Evolutionary conservation across 768 basidiomycete genomes (phyloP).

Genomic region (Strobilomyces echinocephalus): DNA sequence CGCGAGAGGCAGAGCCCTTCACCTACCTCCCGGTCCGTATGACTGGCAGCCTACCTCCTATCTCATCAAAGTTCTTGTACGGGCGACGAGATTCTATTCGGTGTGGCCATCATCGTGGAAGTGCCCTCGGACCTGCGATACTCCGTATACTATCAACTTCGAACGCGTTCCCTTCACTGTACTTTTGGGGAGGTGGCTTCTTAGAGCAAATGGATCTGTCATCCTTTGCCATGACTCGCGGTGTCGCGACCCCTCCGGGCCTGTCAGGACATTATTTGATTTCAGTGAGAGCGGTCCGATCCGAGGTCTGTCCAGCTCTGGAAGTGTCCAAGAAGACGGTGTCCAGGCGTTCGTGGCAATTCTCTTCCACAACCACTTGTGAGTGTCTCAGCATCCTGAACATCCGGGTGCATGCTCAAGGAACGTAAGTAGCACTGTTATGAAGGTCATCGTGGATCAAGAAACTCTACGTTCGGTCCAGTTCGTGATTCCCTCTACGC

Average conservation of each 20-base stretch:
- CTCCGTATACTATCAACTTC: background rate
- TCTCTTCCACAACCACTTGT: background rate
- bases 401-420: background rate
- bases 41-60: conserved; percentile 11
- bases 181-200: conserved; percentile 6
- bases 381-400: background rate
- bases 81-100: background rate
- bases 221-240: conserved; percentile 11
- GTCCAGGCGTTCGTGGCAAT: conserved; percentile 5
- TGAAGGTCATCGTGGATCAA: too few species aligned
- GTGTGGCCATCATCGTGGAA: conserved; percentile 6
- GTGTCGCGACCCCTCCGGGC: background rate
- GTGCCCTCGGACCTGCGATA: background rate
- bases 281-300: background rate
- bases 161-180: background rate
- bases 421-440: too few species aligned
- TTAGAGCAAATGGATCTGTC: conserved; percentile 5
- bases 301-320: background rate
- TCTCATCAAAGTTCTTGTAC: conserved; percentile 3
- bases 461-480: background rate
- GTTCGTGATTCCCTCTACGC: background rate
- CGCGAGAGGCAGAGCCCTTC: background rate
- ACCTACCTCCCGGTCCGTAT: conserved; percentile 5
- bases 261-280: background rate
- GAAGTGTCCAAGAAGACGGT: background rate